Percentiles rank a stretch among this genome's conserved stretches.
Evolutionary conservation across 768 basidiomycete species (phyloP).

Genomic region (Podaxis pistillaris): DNA sequence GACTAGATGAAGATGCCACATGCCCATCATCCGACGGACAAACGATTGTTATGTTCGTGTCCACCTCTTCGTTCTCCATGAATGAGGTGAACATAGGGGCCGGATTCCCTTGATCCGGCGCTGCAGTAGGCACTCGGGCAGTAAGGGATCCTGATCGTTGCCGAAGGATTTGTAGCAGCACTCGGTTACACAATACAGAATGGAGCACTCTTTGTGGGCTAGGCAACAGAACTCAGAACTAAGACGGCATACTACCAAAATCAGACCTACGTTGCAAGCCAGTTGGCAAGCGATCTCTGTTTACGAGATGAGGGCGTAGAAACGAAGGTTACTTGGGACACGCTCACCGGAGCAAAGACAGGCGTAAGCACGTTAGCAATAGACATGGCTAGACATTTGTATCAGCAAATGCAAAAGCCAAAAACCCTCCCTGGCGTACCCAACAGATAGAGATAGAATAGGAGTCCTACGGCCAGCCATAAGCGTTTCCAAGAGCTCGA

Average conservation of each 20-base stretch:
- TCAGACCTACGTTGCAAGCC: conserved; percentile 40
- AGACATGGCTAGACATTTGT: conserved; percentile 28
- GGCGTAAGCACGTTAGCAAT: conserved; percentile 40
- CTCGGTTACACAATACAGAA: conserved; percentile 39
- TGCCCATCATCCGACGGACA: conserved; percentile 14
- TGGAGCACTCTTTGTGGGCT: conserved; percentile 45
- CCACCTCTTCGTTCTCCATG: conserved; percentile 20
- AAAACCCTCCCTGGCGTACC: conserved; percentile 21
- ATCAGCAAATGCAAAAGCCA: background rate
- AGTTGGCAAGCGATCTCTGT: conserved; percentile 36
- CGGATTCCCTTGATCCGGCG: background rate
- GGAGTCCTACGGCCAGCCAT: conserved; percentile 27
- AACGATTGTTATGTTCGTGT: conserved; percentile 20
- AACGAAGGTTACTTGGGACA: background rate
- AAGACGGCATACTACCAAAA: background rate
- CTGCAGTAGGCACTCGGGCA: conserved; percentile 14
- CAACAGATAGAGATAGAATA: conserved; percentile 41
- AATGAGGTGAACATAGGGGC: conserved; percentile 23
- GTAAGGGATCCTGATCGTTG: conserved; percentile 24
- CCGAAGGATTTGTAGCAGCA: conserved; percentile 38
- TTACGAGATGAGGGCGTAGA: background rate
- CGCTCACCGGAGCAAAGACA: conserved; percentile 33
- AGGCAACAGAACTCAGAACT: background rate
- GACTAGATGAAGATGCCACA: background rate
- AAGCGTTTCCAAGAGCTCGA: background rate